A percentile compares a stretch with the other conserved stretches of the same genome.
Evolutionary conservation across 208 protist species (phyloP).

Genomic region (Novymonas esmeraldas): DNA sequence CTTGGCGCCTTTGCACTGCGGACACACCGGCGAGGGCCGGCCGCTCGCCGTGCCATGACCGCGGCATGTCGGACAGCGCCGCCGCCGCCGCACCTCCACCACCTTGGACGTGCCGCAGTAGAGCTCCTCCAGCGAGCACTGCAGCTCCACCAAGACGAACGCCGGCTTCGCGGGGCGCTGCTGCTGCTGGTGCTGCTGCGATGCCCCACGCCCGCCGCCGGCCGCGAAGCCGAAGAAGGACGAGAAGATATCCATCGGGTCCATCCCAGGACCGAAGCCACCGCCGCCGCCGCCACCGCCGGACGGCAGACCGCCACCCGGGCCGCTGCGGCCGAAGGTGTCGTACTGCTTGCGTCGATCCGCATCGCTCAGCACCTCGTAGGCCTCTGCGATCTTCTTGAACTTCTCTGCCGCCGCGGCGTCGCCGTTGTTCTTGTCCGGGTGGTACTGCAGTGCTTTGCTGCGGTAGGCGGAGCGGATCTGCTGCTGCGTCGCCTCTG

Average conservation of each 20-base stretch:
- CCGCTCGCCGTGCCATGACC: slow-evolving; percentile 58
- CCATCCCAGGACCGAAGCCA: slow-evolving; percentile 81
- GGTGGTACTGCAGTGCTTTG: slow-evolving; percentile 89
- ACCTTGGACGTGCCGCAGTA: slow-evolving; percentile 97
- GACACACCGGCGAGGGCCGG: slow-evolving; percentile 60
- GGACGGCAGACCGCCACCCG: slow-evolving; percentile 80
- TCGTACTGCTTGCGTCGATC: slow-evolving; percentile 95
- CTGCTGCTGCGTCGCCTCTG: slow-evolving; percentile 66
- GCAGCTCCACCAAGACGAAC: slow-evolving; percentile 90
- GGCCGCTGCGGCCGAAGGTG: slow-evolving; percentile 80
- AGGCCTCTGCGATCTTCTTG: slow-evolving; percentile 91
- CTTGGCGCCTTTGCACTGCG: slow-evolving; percentile 87
- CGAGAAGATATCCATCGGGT: slow-evolving; percentile 87
- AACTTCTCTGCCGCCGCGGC: slow-evolving; percentile 73
- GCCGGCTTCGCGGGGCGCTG: slow-evolving; percentile 86
- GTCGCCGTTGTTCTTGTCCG: slow-evolving; percentile 89
- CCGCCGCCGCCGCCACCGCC: slow-evolving; percentile 19
- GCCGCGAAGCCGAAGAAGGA: slow-evolving; percentile 75
- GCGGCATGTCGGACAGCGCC: slow-evolving; percentile 68
- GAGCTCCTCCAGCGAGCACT: slow-evolving; percentile 95
- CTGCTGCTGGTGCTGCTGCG: slow-evolving; percentile 42
- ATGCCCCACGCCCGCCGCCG: slow-evolving; percentile 42
- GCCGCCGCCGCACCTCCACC: slow-evolving; percentile 79
- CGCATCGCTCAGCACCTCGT: slow-evolving; percentile 94
- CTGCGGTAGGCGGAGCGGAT: slow-evolving; percentile 90